phyloP scores from a whole-genome alignment of 805 yeast genomes.

The Monosporozyma siamensis region DNA sequence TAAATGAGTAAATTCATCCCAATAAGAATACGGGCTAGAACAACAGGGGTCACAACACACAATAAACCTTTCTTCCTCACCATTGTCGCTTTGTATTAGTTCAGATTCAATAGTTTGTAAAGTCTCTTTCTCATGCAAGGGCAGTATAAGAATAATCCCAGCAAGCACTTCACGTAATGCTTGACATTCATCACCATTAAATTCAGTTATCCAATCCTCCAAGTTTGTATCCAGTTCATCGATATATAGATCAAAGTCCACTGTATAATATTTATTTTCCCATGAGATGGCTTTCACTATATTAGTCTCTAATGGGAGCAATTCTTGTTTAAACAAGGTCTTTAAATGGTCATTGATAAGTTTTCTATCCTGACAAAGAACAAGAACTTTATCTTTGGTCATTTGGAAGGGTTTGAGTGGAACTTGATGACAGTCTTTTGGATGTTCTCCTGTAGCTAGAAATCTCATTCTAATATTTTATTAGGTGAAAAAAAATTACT shows the following conservation, averaged over 20 bases:
- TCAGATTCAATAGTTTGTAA: conserved; percentile 7
- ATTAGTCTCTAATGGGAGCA: neutral
- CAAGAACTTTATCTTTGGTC: conserved; percentile 1
- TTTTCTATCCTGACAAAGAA: neutral
- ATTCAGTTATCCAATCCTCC: conserved; percentile 34
- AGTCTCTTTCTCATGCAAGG: neutral
- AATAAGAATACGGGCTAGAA: neutral
- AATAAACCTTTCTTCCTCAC: conserved; percentile 3
- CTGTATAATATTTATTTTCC: conserved; percentile 28
- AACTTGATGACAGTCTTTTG: too few relatives aligned
- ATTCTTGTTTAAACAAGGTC: neutral
- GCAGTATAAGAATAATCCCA: conserved; percentile 35
- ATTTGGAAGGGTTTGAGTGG: neutral
- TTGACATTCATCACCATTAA: conserved; percentile 28
- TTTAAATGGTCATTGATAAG: neutral
- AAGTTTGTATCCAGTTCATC: conserved; percentile 14
- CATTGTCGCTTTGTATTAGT: neutral
- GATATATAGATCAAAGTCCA: conserved; percentile 23
- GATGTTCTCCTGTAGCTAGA: too few relatives aligned
- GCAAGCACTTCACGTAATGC: conserved; percentile 38
- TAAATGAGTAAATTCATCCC: conserved; percentile 7
- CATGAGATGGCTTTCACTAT: conserved; percentile 9
- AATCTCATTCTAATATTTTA: too few relatives aligned
- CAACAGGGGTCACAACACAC: neutral
- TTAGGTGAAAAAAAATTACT: too few relatives aligned